Evolutionary conservation across 768 basidiomycete genomes (phyloP).

Genomic region (Boletus vermiculosoides): DNA sequence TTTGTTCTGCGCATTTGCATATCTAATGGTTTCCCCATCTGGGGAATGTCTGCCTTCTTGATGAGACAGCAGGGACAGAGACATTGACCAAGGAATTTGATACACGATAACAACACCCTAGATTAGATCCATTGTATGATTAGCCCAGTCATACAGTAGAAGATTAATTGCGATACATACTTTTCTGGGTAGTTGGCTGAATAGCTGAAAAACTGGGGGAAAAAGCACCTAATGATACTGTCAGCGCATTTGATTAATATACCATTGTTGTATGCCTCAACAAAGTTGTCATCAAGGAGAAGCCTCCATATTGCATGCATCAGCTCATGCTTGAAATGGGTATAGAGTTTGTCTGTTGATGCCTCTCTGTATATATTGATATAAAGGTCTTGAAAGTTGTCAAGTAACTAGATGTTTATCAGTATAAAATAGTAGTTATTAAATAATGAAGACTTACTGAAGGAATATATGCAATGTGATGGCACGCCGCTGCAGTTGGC

Average conservation of each 20-base stretch:
- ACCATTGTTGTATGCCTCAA: not conserved
- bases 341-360: not conserved
- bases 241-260: not conserved
- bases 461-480: conserved; percentile 19
- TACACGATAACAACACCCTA: not conserved
- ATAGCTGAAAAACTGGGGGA: not conserved
- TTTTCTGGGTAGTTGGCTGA: too few species aligned
- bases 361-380: not conserved
- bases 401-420: not conserved
- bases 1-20: too few species aligned
- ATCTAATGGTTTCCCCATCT: too few species aligned
- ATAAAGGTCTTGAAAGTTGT: conserved; percentile 10
- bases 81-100: conserved; percentile 2
- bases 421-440: not conserved
- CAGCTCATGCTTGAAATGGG: not conserved
- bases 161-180: too few species aligned
- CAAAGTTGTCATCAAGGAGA: not conserved
- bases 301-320: not conserved
- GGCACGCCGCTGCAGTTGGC: conserved; percentile 12
- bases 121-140: too few species aligned
- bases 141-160: too few species aligned
- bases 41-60: too few species aligned
- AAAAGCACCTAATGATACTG: not conserved
- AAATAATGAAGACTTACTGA: not conserved
- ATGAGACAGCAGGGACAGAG: not conserved